phyloP scores from a whole-genome alignment of 352 stramenopile species.

The Phytopythium mirpurense region DNA sequence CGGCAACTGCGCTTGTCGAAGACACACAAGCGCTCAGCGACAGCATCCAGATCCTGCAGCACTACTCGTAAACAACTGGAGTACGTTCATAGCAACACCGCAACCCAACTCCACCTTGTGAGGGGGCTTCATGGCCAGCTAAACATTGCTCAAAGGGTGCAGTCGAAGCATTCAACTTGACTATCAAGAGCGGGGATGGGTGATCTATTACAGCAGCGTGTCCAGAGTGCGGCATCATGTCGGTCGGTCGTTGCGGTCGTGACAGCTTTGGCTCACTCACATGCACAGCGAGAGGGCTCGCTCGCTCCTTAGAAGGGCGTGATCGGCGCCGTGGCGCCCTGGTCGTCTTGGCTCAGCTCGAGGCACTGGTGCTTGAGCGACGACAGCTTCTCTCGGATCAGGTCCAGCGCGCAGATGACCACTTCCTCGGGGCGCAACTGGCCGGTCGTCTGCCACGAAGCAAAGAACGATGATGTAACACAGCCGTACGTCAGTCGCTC shows the following conservation, averaged over 20 bases:
- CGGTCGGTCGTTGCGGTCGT: not conserved
- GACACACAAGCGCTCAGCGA: conserved; percentile 39
- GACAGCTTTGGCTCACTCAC: not conserved
- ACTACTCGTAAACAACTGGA: conserved; percentile 48
- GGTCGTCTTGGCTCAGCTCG: conserved; percentile 80
- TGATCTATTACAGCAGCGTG: conserved; percentile 10
- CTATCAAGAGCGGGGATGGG: not conserved
- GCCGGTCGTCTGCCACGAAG: conserved; percentile 55
- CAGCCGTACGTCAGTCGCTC: not conserved
- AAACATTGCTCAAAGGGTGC: no score
- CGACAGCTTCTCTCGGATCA: conserved; percentile 84
- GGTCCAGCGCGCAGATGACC: conserved; percentile 80
- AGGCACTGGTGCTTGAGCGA: conserved; percentile 85
- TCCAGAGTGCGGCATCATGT: not conserved
- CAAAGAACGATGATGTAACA: not conserved
- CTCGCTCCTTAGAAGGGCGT: conserved; percentile 69
- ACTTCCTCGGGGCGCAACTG: conserved; percentile 82
- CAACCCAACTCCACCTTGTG: not conserved
- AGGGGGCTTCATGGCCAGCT: no score
- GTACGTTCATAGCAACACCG: not conserved
- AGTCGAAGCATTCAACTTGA: no score
- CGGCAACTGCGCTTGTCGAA: conserved; percentile 19
- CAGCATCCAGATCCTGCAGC: conserved; percentile 58
- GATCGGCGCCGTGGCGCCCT: conserved; percentile 48
- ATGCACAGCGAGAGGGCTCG: not conserved